Base-by-base conservation (phyloP, 768 basidiomycete genomes). In the Calocera cornea region DNA sequence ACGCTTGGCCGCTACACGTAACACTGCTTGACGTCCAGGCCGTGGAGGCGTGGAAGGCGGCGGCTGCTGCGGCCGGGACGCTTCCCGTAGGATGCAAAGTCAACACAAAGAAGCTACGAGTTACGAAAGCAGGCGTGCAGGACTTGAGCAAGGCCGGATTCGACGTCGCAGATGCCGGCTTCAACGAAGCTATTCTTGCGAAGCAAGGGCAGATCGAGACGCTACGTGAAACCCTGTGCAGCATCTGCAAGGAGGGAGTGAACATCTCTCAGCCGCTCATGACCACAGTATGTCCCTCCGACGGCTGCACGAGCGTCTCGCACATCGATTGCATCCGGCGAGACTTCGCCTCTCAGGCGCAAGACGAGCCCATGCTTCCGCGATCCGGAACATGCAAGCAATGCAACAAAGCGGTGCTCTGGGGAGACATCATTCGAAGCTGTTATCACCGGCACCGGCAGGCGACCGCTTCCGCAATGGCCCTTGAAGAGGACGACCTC, bases 11-110 rank as follows among this genome's bases (percentile, higher is more conserved):
- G 0, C 78, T 93, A 36, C 86, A 86, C 68, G 83, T 90, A 70
- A 88, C 87, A 70, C 75, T 92, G 5, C 92, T 92, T 75, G 86
- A 86, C 1, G 76, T 80, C 41, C 83, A 86, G 66, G 87, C 86
- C 14, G 79, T 80, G 22, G 79, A 79, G 66, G 73, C 75, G 2
- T 90, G 89, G 87, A 71, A 80, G 14, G 74, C 44, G 3, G 44
- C 44, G 5, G 27, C 31, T 5, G 5, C 11, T 19, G 3, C 54
- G 5, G 31, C 14, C 22, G 14, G 14, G 2, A 29, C 14, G 44
- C 44, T 60, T 8, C 54, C 54, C 14, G 54, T 3, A 19, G 54
- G 54, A 16, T 60, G 54, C 54, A 22, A 29, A 27, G 31, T 60
- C 54, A 12, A 5, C 27, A 29, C 54, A 11, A 27, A 27, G 14